phyloP scores from a whole-genome alignment of 1,284 basidiomycete genomes.

The Marasmius tenuissimus region DNA sequence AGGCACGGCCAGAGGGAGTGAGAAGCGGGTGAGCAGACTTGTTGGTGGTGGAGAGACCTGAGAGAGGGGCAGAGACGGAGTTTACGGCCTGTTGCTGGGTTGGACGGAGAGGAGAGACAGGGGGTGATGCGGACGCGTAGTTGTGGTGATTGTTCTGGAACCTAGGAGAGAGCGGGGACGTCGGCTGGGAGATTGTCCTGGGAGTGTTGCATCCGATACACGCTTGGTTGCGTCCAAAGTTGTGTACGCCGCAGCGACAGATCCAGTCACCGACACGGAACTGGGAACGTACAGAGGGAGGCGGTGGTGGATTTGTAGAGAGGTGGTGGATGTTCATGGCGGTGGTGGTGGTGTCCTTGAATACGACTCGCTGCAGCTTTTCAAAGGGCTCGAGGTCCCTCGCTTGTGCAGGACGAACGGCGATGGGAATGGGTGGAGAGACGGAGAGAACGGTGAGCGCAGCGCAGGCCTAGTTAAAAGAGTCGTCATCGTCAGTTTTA shows the following conservation, averaged over 20 bases:
- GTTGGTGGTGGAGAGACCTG: constrained; percentile 23
- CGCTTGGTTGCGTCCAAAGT: constrained; percentile 72
- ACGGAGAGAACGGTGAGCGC: too few relatives aligned
- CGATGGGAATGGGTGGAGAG: too few relatives aligned
- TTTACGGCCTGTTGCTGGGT: constrained; percentile 9
- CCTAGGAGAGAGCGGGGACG: not conserved
- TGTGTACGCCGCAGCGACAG: constrained; percentile 65
- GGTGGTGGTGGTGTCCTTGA: not conserved
- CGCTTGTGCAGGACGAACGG: not conserved
- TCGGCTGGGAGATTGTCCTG: constrained; percentile 31
- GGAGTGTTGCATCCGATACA: constrained; percentile 75
- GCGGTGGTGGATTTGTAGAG: not conserved
- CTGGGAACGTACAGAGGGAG: not conserved
- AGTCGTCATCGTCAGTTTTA: too few relatives aligned
- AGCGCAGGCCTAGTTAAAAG: too few relatives aligned
- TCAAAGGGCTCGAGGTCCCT: not conserved
- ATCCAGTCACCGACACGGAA: not conserved
- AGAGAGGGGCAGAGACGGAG: constrained; percentile 20
- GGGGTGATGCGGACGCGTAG: constrained; percentile 18
- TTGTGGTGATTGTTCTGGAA: constrained; percentile 11
- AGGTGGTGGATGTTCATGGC: not conserved
- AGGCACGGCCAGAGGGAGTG: constrained; percentile 74
- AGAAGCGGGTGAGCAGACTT: constrained; percentile 56
- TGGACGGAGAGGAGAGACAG: constrained; percentile 16
- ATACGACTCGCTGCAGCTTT: not conserved